Evolutionary conservation across 73 alveolate species (phyloP).

Genomic region (Paramecium pentaurelia): DNA sequence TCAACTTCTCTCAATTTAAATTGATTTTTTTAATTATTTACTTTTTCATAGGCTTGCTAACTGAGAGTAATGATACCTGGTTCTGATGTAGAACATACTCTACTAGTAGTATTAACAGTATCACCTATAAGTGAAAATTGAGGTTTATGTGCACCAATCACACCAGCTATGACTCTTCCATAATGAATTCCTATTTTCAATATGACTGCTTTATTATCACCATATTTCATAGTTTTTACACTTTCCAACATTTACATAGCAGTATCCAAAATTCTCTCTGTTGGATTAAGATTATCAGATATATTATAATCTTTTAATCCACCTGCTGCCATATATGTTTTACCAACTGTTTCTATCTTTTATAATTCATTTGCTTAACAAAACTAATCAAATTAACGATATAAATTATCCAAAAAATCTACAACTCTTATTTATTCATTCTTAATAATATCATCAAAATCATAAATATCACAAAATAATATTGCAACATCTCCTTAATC

Average conservation of each 20-base stretch:
- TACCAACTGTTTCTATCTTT: conserved; percentile 87
- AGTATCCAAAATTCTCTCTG: conserved; percentile 53
- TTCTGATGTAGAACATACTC: conserved; percentile 87
- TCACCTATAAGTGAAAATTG: conserved; percentile 95
- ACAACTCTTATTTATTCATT: conserved; percentile 36
- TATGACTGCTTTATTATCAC: conserved; percentile 55
- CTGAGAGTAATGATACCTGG: conserved; percentile 40
- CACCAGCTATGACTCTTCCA: conserved; percentile 96
- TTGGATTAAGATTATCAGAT: conserved; percentile 35
- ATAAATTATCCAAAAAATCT: conserved; percentile 68
- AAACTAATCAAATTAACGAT: conserved; percentile 71
- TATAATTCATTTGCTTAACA: conserved; percentile 77
- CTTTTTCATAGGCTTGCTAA: conserved; percentile 11
- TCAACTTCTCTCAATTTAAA: conserved; percentile 55
- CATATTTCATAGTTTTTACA: conserved; percentile 39
- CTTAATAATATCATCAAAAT: conserved; percentile 73
- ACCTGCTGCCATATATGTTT: conserved; percentile 87
- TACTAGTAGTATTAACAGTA: conserved; percentile 91
- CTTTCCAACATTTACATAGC: conserved; percentile 54
- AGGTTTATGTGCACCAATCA: conserved; percentile 96
- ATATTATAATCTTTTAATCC: conserved; percentile 55
- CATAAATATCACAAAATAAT: conserved; percentile 79
- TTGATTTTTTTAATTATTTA: neutral
- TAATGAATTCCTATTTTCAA: conserved; percentile 95
- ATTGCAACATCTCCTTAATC: conserved; percentile 80